Evolutionary conservation across 1,284 basidiomycete genomes (phyloP).

Genomic region (Sporisorium graminicola): DNA sequence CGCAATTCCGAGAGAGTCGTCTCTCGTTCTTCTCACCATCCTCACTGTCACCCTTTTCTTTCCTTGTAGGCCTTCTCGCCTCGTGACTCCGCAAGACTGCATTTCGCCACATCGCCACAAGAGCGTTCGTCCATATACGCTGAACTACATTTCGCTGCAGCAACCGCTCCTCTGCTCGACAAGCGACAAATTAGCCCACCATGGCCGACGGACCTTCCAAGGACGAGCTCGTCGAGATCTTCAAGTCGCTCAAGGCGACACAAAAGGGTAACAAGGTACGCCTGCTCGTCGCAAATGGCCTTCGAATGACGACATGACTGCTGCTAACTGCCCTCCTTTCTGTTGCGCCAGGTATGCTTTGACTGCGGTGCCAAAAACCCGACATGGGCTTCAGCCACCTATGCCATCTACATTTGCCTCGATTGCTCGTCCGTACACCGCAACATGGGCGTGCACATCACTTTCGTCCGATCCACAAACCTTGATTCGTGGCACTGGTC

Average conservation of each 20-base stretch:
- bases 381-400: conserved; percentile 97
- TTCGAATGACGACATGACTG: neutral
- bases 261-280: conserved; percentile 66
- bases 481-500: conserved; percentile 92
- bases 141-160: neutral
- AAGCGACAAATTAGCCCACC: conserved; percentile 9
- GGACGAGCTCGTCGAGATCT: conserved; percentile 68
- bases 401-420: conserved; percentile 96
- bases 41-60: neutral
- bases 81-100: neutral
- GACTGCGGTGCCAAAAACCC: conserved; percentile 97
- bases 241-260: conserved; percentile 63
- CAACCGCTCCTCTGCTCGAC: neutral
- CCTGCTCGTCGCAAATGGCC: neutral
- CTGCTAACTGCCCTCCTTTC: conserved; percentile 2
- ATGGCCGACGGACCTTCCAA: conserved; percentile 63
- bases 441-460: conserved; percentile 98
- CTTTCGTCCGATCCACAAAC: conserved; percentile 96
- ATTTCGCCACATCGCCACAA: neutral
- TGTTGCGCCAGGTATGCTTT: conserved; percentile 82
- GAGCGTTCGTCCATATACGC: neutral
- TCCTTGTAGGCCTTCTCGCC: neutral
- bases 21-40: conserved; percentile 11
- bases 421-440: conserved; percentile 96
- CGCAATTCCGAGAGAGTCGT: neutral